Percentiles rank a stretch among this genome's conserved stretches.
These are phyloP conservation scores for Thalassia testudinum DNA, from an alignment of 116 monocot genomes.

Conservation along the genomic window DNA sequence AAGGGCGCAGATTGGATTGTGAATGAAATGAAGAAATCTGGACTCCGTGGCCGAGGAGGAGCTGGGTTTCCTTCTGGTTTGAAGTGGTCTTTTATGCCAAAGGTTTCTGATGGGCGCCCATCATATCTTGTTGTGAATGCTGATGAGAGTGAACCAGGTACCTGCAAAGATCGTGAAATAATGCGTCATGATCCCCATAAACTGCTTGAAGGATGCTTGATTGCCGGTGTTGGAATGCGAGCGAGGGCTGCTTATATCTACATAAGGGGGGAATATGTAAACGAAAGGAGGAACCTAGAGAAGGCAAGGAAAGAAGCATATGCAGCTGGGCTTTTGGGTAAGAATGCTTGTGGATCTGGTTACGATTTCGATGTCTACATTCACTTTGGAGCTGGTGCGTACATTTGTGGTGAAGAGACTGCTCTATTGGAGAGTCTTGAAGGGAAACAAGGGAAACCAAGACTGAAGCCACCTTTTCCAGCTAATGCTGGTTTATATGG, in stretches of 20 bases:
- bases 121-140: slow-evolving; percentile 98
- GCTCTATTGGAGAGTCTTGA: slow-evolving; percentile 93
- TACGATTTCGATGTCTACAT: slow-evolving; percentile 93
- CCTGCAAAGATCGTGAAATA: slow-evolving; percentile 94
- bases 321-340: slow-evolving; percentile 70
- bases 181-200: slow-evolving; percentile 98
- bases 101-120: slow-evolving; percentile 92
- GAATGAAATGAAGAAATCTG: slow-evolving; percentile 96
- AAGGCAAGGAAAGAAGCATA: slow-evolving; percentile 91
- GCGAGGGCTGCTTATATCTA: slow-evolving; percentile 93
- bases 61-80: slow-evolving; percentile 94
- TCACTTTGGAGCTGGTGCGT: slow-evolving; percentile 95
- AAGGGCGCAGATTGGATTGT: slow-evolving; percentile 95
- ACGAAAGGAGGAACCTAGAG: slow-evolving; percentile 63
- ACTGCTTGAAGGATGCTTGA: slow-evolving; percentile 88
- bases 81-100: slow-evolving; percentile 99
- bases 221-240: slow-evolving; percentile 94
- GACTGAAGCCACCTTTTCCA: slow-evolving; percentile 93
- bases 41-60: slow-evolving; percentile 89
- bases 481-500: slow-evolving; percentile 94
- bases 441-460: slow-evolving; percentile 96
- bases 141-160: slow-evolving; percentile 96
- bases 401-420: slow-evolving; percentile 96
- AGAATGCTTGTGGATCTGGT: slow-evolving; percentile 95
- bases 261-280: slow-evolving; percentile 92